These are phyloP conservation scores for Puccinia hordei DNA, from an alignment of 1,284 basidiomycete genomes.

Conservation along the genomic window DNA sequence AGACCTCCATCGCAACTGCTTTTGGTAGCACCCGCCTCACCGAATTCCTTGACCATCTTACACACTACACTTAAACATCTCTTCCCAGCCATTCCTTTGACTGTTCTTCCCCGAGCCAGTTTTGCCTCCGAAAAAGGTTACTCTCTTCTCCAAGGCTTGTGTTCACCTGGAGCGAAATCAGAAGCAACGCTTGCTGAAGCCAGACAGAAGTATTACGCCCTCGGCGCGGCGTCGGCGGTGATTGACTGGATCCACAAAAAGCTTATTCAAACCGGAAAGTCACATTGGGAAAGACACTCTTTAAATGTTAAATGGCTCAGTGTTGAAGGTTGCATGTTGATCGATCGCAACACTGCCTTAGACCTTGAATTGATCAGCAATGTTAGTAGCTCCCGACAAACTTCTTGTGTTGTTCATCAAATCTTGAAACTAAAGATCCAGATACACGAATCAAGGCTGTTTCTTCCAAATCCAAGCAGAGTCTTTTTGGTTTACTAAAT, in stretches of 20 bases:
- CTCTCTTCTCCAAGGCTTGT: conserved; percentile 14
- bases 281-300: conserved; percentile 33
- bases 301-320: conserved; percentile 48
- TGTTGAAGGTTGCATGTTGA: conserved; percentile 48
- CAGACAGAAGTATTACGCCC: conserved; percentile 47
- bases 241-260: conserved; percentile 46
- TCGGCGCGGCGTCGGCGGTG: conserved; percentile 45
- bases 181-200: conserved; percentile 33
- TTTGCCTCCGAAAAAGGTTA: conserved; percentile 40
- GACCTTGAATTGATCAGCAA: conserved; percentile 49
- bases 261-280: conserved; percentile 32
- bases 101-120: conserved; percentile 29
- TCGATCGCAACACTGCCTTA: conserved; percentile 38
- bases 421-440: background rate
- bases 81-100: conserved; percentile 24
- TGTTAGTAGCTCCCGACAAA: conserved; percentile 4
- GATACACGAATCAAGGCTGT: conserved; percentile 14
- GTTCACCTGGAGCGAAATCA: conserved; percentile 32
- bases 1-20: conserved; percentile 39
- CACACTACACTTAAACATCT: conserved; percentile 40
- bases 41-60: conserved; percentile 34
- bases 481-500: conserved; percentile 43
- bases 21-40: conserved; percentile 41
- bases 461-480: conserved; percentile 36
- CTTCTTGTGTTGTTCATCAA: conserved; percentile 5